Percentiles rank a stretch among this genome's conserved stretches.
Conservation (phyloP, 768 basidiomycete genomes). For the Panaeolus papilionaceus region DNA sequence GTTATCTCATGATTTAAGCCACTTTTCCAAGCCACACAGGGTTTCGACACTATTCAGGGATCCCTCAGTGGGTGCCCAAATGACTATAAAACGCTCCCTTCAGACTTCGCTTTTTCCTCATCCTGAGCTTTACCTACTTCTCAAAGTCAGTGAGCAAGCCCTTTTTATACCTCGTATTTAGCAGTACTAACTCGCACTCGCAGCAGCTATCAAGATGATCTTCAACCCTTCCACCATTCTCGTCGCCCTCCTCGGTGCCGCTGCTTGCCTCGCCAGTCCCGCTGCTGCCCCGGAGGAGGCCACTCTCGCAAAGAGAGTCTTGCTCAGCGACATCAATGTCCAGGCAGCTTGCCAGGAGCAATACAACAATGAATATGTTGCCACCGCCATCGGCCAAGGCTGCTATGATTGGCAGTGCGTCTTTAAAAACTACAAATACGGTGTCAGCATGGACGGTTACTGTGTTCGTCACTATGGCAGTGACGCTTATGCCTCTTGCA, state of each 20-base stretch:
- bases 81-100: too few relatives aligned
- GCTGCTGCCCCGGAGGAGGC: not conserved
- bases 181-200: too few relatives aligned
- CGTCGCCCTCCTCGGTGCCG: not conserved
- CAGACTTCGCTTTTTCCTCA: too few relatives aligned
- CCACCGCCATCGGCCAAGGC: not conserved
- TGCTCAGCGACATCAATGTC: not conserved
- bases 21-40: too few relatives aligned
- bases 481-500: not conserved
- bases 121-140: too few relatives aligned
- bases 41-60: too few relatives aligned
- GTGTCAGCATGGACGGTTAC: not conserved
- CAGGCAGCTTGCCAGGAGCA: not conserved
- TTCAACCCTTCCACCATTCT: not conserved
- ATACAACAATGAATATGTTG: not conserved
- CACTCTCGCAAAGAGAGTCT: not conserved
- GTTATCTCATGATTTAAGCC: too few relatives aligned
- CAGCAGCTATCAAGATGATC: not conserved
- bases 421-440: not conserved
- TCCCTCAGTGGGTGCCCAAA: too few relatives aligned
- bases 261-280: not conserved
- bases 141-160: too few relatives aligned
- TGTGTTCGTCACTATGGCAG: not conserved
- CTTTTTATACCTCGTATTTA: too few relatives aligned
- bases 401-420: not conserved